These are phyloP conservation scores for Boletellus ananas DNA, from an alignment of 768 basidiomycete species.

Conservation along the genomic window DNA sequence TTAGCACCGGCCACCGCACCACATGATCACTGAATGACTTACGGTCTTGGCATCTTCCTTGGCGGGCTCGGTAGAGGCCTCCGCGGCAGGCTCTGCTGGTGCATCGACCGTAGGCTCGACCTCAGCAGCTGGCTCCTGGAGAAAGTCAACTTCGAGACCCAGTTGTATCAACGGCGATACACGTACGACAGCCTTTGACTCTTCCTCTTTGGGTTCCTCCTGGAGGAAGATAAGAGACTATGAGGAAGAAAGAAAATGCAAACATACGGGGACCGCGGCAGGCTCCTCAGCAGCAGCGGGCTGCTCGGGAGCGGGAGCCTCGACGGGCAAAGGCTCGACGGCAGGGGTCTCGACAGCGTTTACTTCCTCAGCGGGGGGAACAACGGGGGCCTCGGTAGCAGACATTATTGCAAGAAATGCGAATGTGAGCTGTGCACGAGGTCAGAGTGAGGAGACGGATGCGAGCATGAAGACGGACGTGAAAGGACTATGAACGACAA, in stretches of 20 bases:
- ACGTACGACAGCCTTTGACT: conserved; percentile 38
- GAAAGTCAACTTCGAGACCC: not conserved
- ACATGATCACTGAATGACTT: conserved; percentile 14
- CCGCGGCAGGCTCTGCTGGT: conserved; percentile 26
- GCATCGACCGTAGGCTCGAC: conserved; percentile 14
- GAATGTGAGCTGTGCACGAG: conserved; percentile 48
- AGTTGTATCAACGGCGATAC: too few species aligned
- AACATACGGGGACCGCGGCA: conserved; percentile 35
- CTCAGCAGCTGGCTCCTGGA: conserved; percentile 37
- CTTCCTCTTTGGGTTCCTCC: conserved; percentile 44
- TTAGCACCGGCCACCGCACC: conserved; percentile 31
- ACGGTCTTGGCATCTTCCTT: conserved; percentile 45
- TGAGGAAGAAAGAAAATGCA: not conserved
- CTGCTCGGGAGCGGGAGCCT: conserved; percentile 26
- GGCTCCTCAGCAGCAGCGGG: conserved; percentile 30
- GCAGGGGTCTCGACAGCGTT: conserved; percentile 43
- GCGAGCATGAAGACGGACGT: conserved; percentile 33
- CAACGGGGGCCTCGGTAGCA: conserved; percentile 58
- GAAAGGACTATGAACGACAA: conserved; percentile 53
- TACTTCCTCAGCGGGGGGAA: conserved; percentile 49
- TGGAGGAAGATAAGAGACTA: conserved; percentile 2
- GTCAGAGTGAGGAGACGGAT: conserved; percentile 1
- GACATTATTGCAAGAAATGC: conserved; percentile 75
- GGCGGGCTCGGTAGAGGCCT: conserved; percentile 32
- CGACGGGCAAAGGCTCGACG: conserved; percentile 29